A percentile compares a stretch with the other conserved stretches of the same genome.
Conservation (phyloP, 2,329 filamentous ascomycete genomes). For the Aureobasidium vineae region DNA sequence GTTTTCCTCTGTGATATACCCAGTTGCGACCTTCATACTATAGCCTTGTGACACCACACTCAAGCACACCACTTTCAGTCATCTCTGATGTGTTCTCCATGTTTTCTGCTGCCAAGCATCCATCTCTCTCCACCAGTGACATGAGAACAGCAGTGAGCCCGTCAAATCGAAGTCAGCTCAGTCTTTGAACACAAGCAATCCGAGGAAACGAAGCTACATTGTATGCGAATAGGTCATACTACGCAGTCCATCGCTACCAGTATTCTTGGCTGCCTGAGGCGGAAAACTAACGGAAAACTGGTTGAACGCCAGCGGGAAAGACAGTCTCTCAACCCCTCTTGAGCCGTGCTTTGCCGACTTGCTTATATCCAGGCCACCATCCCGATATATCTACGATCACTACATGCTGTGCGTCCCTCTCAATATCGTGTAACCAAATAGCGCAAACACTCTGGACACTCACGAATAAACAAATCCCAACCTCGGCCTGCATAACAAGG, state of each 20-base stretch:
- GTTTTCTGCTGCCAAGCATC: not conserved
- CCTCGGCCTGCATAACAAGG: not conserved
- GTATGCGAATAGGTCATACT: not conserved
- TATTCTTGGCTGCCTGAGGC: not conserved
- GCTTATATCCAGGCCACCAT: not conserved
- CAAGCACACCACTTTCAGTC: not conserved
- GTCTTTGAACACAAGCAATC: not conserved
- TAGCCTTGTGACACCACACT: not conserved
- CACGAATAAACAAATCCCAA: not conserved
- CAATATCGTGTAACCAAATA: not conserved
- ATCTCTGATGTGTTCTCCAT: not conserved
- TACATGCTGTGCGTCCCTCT: not conserved
- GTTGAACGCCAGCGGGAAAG: not conserved
- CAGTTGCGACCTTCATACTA: no score
- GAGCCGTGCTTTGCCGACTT: slow-evolving; percentile 4
- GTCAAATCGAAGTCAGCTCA: not conserved
- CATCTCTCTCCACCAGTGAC: not conserved
- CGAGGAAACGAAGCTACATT: not conserved
- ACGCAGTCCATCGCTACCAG: not conserved
- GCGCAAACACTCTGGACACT: not conserved
- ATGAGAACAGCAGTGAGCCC: not conserved
- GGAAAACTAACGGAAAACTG: not conserved
- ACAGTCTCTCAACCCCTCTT: slow-evolving; percentile 10
- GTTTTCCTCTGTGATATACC: not conserved
- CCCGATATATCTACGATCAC: not conserved